These are phyloP conservation scores for Lasiosphaeris hirsuta DNA, from an alignment of 495 filamentous ascomycete genomes.

Conservation along the genomic window DNA sequence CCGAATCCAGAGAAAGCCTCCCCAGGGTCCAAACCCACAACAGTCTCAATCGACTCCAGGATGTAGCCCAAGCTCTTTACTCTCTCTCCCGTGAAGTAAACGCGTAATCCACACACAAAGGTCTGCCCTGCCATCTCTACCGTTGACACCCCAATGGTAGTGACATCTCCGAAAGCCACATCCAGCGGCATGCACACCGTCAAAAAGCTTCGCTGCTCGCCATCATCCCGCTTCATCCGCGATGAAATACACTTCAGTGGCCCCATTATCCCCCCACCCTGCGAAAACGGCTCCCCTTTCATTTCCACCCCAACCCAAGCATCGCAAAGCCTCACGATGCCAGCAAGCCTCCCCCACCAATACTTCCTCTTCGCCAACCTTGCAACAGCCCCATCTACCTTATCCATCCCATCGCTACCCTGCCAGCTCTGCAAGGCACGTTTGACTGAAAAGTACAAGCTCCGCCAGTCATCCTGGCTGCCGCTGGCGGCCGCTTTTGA, in stretches of 20 bases:
- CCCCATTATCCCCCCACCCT: neutral
- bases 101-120: conserved; percentile 13
- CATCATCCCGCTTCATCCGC: conserved; percentile 1
- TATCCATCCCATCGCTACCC: neutral
- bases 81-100: neutral
- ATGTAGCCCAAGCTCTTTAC: conserved; percentile 10
- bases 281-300: conserved; percentile 3
- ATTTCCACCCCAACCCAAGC: neutral
- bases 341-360: conserved; percentile 16
- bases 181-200: conserved; percentile 11
- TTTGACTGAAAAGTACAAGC: conserved; percentile 17
- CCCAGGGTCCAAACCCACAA: conserved; percentile 6
- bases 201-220: neutral
- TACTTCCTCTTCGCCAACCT: conserved; percentile 14
- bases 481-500: neutral
- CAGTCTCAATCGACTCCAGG: neutral
- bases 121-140: conserved; percentile 9
- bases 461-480: conserved; percentile 12
- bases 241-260: neutral
- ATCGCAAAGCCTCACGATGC: neutral
- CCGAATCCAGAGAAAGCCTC: conserved; percentile 7
- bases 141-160: conserved; percentile 9
- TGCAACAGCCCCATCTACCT: neutral
- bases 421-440: neutral
- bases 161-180: neutral